Evolutionary conservation across 2,329 filamentous ascomycete genomes (phyloP).

Genomic region (Scedosporium boydii): DNA sequence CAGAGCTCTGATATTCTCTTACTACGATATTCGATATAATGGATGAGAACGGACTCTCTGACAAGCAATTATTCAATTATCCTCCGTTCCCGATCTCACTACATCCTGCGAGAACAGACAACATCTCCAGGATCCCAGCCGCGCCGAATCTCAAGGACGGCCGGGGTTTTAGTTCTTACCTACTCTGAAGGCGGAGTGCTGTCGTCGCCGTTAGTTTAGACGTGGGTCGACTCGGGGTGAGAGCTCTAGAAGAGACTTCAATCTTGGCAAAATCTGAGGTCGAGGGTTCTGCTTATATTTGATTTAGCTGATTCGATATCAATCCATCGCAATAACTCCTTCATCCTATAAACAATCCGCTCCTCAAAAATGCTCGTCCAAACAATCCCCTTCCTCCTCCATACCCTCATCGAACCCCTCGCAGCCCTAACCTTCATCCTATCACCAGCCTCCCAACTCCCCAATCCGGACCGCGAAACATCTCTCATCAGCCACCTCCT

Average conservation of each 20-base stretch:
- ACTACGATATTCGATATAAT: not conserved
- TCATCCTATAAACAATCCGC: not conserved
- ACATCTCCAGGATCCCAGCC: too few relatives aligned
- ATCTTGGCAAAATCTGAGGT: not conserved
- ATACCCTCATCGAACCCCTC: constrained; percentile 28
- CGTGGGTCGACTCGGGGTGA: not conserved
- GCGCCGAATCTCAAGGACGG: too few relatives aligned
- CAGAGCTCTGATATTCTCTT: not conserved
- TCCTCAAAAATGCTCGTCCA: not conserved
- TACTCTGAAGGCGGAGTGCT: too few relatives aligned
- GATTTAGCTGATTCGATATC: not conserved
- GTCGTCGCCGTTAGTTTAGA: not conserved
- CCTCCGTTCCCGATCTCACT: too few relatives aligned
- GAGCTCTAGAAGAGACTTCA: not conserved
- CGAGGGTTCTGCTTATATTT: not conserved
- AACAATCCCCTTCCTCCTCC: constrained; percentile 25
- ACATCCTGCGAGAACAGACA: too few relatives aligned
- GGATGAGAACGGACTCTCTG: too few relatives aligned
- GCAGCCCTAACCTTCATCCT: constrained; percentile 38
- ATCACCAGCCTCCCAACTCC: constrained; percentile 30
- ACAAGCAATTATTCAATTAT: too few relatives aligned
- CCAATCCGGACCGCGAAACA: constrained; percentile 26
- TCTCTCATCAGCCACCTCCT: constrained; percentile 35
- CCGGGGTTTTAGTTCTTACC: too few relatives aligned
- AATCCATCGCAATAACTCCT: too few relatives aligned